Percentiles rank a stretch among this genome's conserved stretches.
These are phyloP conservation scores for Hansfordia pulvinata DNA, from an alignment of 2,329 filamentous ascomycete genomes.

Conservation along the genomic window DNA sequence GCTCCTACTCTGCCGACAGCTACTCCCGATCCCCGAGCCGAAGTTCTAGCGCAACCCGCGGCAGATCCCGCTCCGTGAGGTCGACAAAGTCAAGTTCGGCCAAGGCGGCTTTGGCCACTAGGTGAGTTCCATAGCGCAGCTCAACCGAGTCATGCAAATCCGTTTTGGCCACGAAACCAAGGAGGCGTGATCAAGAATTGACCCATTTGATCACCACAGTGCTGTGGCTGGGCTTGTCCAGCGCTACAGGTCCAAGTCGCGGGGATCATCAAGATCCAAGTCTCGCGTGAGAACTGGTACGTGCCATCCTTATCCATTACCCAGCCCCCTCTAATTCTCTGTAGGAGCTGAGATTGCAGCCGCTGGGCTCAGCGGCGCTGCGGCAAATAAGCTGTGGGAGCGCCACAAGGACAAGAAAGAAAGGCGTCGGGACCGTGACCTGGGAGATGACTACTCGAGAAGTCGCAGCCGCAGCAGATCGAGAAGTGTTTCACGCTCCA, in stretches of 20 bases:
- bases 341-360: slow-evolving; percentile 42
- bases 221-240: slow-evolving; percentile 44
- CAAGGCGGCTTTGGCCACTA: slow-evolving; percentile 43
- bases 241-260: slow-evolving; percentile 38
- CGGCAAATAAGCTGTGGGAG: slow-evolving; percentile 48
- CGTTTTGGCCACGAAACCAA: background rate
- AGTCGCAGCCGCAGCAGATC: slow-evolving; percentile 34
- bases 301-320: slow-evolving; percentile 2
- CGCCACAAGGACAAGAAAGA: slow-evolving; percentile 48
- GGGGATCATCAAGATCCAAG: slow-evolving; percentile 24
- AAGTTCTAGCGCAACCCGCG: slow-evolving; percentile 19
- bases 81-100: slow-evolving; percentile 22
- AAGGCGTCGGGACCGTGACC: slow-evolving; percentile 19
- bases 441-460: slow-evolving; percentile 14
- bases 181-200: background rate
- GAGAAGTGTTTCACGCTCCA: slow-evolving; percentile 13
- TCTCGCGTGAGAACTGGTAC: slow-evolving; percentile 28
- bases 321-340: background rate
- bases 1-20: slow-evolving; percentile 24
- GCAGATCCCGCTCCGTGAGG: slow-evolving; percentile 30
- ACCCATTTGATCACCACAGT: slow-evolving; percentile 12
- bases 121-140: slow-evolving; percentile 12
- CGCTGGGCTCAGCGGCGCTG: slow-evolving; percentile 44
- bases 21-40: slow-evolving; percentile 31
- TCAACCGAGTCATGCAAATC: background rate